These are phyloP conservation scores for Cichorium intybus DNA, from an alignment of 140 eudicot genomes.

Conservation along the genomic window DNA sequence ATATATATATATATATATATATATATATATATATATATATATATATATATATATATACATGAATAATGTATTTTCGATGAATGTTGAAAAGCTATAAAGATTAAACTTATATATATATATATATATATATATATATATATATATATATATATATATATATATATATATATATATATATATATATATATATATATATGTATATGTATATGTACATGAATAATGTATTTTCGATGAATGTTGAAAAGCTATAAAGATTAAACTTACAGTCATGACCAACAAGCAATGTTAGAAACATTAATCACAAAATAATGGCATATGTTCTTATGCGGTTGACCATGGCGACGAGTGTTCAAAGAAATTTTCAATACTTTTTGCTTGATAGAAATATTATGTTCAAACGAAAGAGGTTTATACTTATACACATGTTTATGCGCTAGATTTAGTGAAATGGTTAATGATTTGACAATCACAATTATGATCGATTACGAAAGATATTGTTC, in stretches of 20 bases:
- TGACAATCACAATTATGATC: neutral
- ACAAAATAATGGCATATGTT: neutral
- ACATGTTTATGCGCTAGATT: neutral
- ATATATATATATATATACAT: no score
- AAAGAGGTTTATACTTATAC: neutral
- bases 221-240: neutral
- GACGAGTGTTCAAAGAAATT: neutral
- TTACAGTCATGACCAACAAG: neutral
- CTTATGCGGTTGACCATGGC: neutral
- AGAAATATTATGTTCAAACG: neutral
- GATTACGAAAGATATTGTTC: neutral
- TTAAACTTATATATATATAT: no score
- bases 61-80: neutral
- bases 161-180: no score
- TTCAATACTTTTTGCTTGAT: neutral
- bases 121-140: no score
- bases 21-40: no score
- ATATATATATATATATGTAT: no score
- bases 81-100: neutral
- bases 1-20: no score
- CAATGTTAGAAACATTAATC: neutral
- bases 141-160: no score
- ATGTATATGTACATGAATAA: neutral
- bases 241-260: neutral
- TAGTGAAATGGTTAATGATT: neutral